A percentile compares a stretch with the other conserved stretches of the same genome.
These are phyloP conservation scores for Colletotrichum neosansevieriae DNA, from an alignment of 2,329 filamentous ascomycete species.

Conservation along the genomic window DNA sequence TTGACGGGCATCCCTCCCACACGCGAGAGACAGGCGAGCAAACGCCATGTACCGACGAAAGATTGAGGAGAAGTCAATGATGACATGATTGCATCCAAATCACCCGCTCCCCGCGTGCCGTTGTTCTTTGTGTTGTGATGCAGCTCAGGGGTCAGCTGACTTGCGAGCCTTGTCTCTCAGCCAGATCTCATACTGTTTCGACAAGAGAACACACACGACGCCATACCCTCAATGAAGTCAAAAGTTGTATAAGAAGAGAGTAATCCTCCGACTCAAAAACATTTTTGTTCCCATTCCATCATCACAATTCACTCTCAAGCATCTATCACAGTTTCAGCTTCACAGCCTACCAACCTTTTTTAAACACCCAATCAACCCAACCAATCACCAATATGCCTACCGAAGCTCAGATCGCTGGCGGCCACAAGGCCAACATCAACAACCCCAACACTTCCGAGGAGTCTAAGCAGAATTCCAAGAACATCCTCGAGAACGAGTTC, in stretches of 20 bases:
- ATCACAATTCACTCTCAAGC: conserved; percentile 12
- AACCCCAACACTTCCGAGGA: conserved; percentile 68
- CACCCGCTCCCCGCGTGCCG: not conserved
- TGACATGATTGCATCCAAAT: conserved; percentile 27
- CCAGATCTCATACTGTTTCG: no score
- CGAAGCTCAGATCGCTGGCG: conserved; percentile 64
- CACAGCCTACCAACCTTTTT: not conserved
- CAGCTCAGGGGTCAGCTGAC: not conserved
- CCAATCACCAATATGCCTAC: conserved; percentile 56
- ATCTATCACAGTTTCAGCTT: not conserved
- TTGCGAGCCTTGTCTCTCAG: not conserved
- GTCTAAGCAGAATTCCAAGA: conserved; percentile 66
- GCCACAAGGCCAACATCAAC: conserved; percentile 70
- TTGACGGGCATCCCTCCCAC: not conserved
- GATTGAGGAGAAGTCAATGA: conserved; percentile 20
- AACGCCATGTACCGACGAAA: conserved; percentile 9
- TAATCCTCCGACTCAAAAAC: not conserved
- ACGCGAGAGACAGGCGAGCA: not conserved
- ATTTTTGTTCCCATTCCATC: not conserved
- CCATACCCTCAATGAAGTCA: accelerated
- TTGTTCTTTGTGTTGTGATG: not conserved
- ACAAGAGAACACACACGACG: not conserved
- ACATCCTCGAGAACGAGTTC: conserved; percentile 64
- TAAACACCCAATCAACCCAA: not conserved
- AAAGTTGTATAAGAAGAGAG: conserved; percentile 38